A percentile compares a stretch with the other conserved stretches of the same genome.
Conservation (phyloP, 2,329 filamentous ascomycete species). For the Spiromastix sp. region DNA sequence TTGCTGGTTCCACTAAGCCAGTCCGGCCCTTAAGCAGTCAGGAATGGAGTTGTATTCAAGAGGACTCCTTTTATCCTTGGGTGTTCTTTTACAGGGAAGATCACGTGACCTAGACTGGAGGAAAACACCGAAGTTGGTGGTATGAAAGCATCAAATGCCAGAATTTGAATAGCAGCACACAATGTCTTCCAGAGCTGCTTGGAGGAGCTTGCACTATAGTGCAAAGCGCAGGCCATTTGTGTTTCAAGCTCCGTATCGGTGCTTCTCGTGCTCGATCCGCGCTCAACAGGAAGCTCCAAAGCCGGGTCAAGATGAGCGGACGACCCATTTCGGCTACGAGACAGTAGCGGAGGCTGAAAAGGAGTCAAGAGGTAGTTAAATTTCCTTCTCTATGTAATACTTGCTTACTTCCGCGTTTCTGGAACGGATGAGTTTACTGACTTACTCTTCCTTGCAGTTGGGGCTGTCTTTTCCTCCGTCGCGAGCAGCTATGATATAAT, state of each 20-base stretch:
- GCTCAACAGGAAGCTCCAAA: constrained; percentile 26
- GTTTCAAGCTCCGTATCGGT: constrained; percentile 30
- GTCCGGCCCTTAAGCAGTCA: no score
- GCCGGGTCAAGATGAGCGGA: constrained; percentile 40
- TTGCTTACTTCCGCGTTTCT: not conserved
- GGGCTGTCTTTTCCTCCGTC: constrained; percentile 87
- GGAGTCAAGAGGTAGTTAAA: constrained; percentile 47
- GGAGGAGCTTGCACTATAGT: constrained; percentile 26
- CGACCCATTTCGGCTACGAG: constrained; percentile 86
- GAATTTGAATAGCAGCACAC: no score
- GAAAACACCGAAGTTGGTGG: no score
- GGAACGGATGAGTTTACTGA: constrained; percentile 1
- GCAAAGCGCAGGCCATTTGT: constrained; percentile 20
- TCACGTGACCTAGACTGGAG: no score
- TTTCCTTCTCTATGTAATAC: not conserved
- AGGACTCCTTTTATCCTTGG: no score
- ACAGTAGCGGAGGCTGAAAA: constrained; percentile 76
- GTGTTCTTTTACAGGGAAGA: no score
- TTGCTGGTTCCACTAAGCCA: no score
- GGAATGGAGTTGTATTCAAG: no score
- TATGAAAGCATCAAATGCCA: no score
- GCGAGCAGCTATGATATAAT: constrained; percentile 92
- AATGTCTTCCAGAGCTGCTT: constrained; percentile 21
- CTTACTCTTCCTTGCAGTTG: constrained; percentile 53
- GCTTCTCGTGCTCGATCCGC: constrained; percentile 41